These are phyloP conservation scores for Microdochium nivale DNA, from an alignment of 2,329 filamentous ascomycete species.

Conservation along the genomic window DNA sequence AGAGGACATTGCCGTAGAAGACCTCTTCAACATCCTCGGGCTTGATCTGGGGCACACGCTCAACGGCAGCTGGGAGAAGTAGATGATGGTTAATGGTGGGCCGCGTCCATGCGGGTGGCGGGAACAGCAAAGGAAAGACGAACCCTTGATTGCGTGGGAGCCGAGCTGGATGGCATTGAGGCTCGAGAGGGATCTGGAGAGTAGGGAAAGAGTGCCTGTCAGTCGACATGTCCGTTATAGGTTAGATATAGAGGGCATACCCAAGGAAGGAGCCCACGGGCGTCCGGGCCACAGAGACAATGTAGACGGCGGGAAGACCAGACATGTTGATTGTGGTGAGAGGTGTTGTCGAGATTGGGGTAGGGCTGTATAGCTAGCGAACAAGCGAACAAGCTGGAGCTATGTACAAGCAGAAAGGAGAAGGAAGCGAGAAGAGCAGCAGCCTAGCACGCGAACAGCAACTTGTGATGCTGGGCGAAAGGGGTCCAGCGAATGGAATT, in stretches of 20 bases:
- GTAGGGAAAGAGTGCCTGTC: slow-evolving; percentile 9
- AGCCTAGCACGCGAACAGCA: background rate
- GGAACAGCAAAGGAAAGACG: slow-evolving; percentile 9
- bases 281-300: slow-evolving; percentile 84
- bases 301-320: slow-evolving; percentile 82
- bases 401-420: background rate
- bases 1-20: slow-evolving; percentile 96
- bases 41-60: slow-evolving; percentile 79
- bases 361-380: background rate
- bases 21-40: slow-evolving; percentile 89
- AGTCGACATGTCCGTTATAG: background rate
- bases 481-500: background rate
- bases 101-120: slow-evolving; percentile 4
- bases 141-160: slow-evolving; percentile 87
- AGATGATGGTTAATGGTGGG: slow-evolving; percentile 38
- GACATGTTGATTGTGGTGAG: slow-evolving; percentile 49
- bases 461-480: too few species aligned
- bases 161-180: slow-evolving; percentile 81
- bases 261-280: slow-evolving; percentile 92
- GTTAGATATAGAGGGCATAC: slow-evolving; percentile 44
- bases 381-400: too few species aligned
- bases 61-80: slow-evolving; percentile 55
- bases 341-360: background rate
- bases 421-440: background rate
- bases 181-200: slow-evolving; percentile 71